Evolutionary conservation across 495 filamentous ascomycete species (phyloP).

Genomic region (Lophium mytilinum): DNA sequence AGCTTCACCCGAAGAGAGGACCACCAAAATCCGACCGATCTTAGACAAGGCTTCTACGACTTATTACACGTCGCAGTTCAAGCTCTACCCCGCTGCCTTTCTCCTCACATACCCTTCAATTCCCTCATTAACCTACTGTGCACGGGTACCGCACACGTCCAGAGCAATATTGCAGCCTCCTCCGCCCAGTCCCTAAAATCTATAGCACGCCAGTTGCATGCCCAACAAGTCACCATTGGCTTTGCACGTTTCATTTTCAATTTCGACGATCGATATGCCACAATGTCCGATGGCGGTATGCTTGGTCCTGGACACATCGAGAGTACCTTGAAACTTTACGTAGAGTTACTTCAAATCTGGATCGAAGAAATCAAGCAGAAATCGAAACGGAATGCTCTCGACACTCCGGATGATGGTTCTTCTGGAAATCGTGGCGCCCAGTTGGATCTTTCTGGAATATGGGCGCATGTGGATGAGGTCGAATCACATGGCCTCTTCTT

Average conservation of each 20-base stretch:
- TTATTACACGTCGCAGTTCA: conserved; percentile 92
- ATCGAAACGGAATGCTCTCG: conserved; percentile 60
- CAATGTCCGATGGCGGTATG: conserved; percentile 97
- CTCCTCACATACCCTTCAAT: conserved; percentile 84
- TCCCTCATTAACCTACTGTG: conserved; percentile 91
- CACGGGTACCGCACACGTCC: conserved; percentile 92
- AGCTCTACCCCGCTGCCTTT: conserved; percentile 85
- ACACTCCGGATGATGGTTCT: conserved; percentile 50
- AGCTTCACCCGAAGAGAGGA: conserved; percentile 80
- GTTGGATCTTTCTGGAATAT: conserved; percentile 76
- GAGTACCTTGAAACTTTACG: conserved; percentile 82
- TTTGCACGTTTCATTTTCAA: conserved; percentile 97
- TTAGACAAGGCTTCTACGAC: conserved; percentile 93
- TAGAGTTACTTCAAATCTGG: conserved; percentile 92
- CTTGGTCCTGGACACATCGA: conserved; percentile 92
- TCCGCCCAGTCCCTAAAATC: conserved; percentile 90
- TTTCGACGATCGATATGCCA: conserved; percentile 93
- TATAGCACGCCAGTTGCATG: conserved; percentile 86
- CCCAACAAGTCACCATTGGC: conserved; percentile 92
- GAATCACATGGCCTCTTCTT: conserved; percentile 98
- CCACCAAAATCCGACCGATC: conserved; percentile 61
- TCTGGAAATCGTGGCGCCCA: conserved; percentile 56
- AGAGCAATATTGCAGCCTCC: conserved; percentile 82
- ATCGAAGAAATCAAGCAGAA: conserved; percentile 91
- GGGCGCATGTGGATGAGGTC: conserved; percentile 90